Evolutionary conservation across 2,329 filamentous ascomycete genomes (phyloP), one percentile per base, ranked within the genome.

Genomic region (Cladobotryum mycophilum): DNA sequence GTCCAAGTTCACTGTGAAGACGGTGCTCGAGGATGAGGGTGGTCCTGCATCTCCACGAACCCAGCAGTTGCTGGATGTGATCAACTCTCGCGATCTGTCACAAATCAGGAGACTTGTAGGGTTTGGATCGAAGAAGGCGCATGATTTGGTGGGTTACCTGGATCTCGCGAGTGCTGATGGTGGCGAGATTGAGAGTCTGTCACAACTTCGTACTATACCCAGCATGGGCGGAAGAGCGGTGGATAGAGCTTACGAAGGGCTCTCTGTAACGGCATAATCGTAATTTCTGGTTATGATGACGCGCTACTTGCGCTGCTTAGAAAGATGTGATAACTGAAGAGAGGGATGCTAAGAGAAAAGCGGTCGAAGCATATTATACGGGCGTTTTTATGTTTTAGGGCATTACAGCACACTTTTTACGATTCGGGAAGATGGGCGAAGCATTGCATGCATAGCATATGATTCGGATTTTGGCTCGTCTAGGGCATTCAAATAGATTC

Each of bases 101-200:
- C 74, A 79, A 61, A 89, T 90, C 66, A 79, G 78, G 60, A 70
- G 79, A 3, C 73, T 90, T 1, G 81, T 82, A 37, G 86, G 86
- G 2, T 83, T 90, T 11, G 87, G 86, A 0, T 75, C 81, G 1
- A 89, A 89, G 70, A 86, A 84, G 64, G 86, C 86, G 0, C 70
- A 73, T 40, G 80, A 82, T 55, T 64, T 84, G 34, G 74, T 84
- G 5, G 76, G 80, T 45, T 76, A 76, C 55, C 63, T 84, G n/a
- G 74, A 76, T 41, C 59, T 73, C 17, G 67, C 71, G 53, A 58
- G 55, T n/a, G 64, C 62, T 8, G 68, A 74, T 5, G 68, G 66
- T 4, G 67, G 67, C 1, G 61, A 61, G 18, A 73, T 84, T 35
- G 69, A 67, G 56, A 76, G 65, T 15, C 58, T 84, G 54, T 68